phyloP scores from a whole-genome alignment of 768 basidiomycete species.

The Russula earlei region DNA sequence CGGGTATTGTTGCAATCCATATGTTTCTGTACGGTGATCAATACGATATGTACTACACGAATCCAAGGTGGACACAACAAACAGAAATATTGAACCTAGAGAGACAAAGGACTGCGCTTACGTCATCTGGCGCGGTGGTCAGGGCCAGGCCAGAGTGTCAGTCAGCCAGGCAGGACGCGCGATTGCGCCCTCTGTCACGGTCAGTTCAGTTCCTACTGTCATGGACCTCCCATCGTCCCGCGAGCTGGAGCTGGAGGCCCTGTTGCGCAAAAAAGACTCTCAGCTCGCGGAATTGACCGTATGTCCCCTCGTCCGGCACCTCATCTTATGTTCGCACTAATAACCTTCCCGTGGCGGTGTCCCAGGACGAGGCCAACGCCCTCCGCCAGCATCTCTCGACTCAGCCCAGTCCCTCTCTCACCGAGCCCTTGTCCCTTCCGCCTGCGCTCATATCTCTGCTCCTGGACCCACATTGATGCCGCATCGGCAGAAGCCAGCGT shows the following conservation, averaged over 20 bases:
- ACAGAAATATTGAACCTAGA: too few relatives aligned
- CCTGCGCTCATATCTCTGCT: slow-evolving; percentile 60
- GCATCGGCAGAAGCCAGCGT: slow-evolving; percentile 26
- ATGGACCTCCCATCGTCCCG: slow-evolving; percentile 69
- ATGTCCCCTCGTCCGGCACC: slow-evolving; percentile 27
- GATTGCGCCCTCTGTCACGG: slow-evolving; percentile 13
- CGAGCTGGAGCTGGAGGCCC: slow-evolving; percentile 74
- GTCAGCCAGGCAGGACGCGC: slow-evolving; percentile 15
- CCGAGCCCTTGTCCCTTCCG: slow-evolving; percentile 61
- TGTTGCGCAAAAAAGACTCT: slow-evolving; percentile 65
- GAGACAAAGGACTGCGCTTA: neutral
- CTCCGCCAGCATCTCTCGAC: slow-evolving; percentile 55
- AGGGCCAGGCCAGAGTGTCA: neutral
- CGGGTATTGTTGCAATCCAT: too few relatives aligned
- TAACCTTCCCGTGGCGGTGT: slow-evolving; percentile 17
- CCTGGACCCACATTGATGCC: slow-evolving; percentile 52
- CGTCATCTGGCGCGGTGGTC: slow-evolving; percentile 6
- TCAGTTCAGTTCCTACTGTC: slow-evolving; percentile 11
- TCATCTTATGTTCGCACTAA: neutral
- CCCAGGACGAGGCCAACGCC: slow-evolving; percentile 63
- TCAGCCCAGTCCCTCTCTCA: slow-evolving; percentile 49
- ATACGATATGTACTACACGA: too few relatives aligned
- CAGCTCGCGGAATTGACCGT: slow-evolving; percentile 67
- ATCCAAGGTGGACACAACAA: too few relatives aligned
- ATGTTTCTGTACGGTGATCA: too few relatives aligned